Evolutionary conservation across 768 basidiomycete species (phyloP), one percentile per base, ranked within the genome.

Genomic region (Pholiota molesta): DNA sequence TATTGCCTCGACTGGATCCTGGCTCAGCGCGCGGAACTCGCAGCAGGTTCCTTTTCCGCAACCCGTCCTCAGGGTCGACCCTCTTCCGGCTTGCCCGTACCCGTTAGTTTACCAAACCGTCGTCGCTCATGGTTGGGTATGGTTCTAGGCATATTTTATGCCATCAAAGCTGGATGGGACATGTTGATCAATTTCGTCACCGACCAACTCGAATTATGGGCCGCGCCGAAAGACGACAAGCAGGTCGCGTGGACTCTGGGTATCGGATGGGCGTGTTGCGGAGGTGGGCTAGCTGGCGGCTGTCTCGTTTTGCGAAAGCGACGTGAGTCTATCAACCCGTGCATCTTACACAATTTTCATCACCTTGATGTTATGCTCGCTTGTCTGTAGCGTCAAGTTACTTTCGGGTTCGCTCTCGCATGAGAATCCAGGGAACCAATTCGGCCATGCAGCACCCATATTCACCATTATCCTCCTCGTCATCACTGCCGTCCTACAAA

Each of bases 231-330:
- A 69, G 90, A 90, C 69, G 96, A 99, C 70, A 90, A 85, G 66
- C 88, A 88, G 57, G 79, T 99, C 44, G 90, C 90, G 7, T 97
- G 95, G 93, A 88, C 92, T 28, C 81, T 96, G 49, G 96, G 95
- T 14, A 94, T 99, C 54, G 90, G 89, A 1, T 98, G 96, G 97
- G 92, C 94, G 2, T 95, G 95, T 64, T 88, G 88, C 58, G 95
- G 96, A 35, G 96, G 96, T 13, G 90, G 94, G 37, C 78, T 99
- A 40, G 94, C 94, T 6, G 97, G 96, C 5, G 88, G 89, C 44
- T 91, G 88, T 74, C 80, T 99, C 60, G 94, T 99, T 96, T 98
- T 68, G 83, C 84, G 3, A 85, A 85, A 67, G 84, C 89, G 23
- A 85, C 83, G 89, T 90, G 68, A 69, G 88, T 79, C 17, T 19